These are phyloP conservation scores for Sporothrix inflata DNA, from an alignment of 2,329 filamentous ascomycete genomes.

Conservation along the genomic window DNA sequence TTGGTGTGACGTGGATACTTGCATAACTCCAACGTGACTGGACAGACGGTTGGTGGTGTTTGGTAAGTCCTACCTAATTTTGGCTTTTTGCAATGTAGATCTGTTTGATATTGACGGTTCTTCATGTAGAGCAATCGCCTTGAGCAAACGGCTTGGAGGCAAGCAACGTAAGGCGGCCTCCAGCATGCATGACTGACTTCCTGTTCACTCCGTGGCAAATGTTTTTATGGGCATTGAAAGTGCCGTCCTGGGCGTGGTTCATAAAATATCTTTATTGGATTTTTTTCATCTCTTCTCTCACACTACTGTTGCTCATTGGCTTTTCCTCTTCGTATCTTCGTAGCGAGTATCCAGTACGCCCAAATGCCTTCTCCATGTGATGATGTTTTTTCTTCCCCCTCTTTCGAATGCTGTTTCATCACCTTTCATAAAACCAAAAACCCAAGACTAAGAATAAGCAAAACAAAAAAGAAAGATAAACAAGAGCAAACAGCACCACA, in stretches of 20 bases:
- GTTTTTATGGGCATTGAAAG: not conserved
- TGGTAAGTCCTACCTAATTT: not conserved
- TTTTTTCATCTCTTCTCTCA: not conserved
- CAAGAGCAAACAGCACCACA: slow-evolving; percentile 10
- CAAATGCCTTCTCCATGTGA: not conserved
- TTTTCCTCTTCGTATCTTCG: not conserved
- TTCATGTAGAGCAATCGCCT: not conserved
- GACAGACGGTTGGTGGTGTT: not conserved
- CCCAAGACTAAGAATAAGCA: not conserved
- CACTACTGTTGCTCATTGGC: not conserved
- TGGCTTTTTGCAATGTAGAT: not conserved
- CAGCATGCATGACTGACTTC: not conserved
- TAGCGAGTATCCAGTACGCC: not conserved
- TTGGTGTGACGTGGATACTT: slow-evolving; percentile 16
- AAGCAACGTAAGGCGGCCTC: not conserved
- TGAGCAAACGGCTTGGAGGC: too few relatives aligned
- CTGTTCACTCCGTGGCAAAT: not conserved
- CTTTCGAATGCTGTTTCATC: not conserved
- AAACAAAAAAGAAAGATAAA: not conserved
- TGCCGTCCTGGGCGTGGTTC: too few relatives aligned
- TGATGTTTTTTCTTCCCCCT: not conserved
- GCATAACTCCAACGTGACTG: not conserved
- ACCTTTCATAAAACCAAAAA: not conserved
- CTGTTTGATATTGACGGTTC: slow-evolving; percentile 10
- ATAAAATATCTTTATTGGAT: not conserved